Base-by-base conservation (phyloP, 768 basidiomycete species). In the Trametes maxima region DNA sequence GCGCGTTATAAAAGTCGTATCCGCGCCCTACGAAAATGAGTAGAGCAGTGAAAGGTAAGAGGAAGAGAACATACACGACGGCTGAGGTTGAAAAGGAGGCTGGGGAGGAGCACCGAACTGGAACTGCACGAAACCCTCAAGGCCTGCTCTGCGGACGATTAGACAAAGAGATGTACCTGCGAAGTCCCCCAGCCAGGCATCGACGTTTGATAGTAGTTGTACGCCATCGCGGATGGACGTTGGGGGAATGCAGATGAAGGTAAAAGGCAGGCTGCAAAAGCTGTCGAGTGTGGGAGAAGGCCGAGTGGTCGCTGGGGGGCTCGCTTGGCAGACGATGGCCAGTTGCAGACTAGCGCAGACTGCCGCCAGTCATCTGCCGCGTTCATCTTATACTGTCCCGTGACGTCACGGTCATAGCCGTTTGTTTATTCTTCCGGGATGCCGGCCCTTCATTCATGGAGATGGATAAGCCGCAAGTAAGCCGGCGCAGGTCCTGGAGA, bases 1-100 rank as follows among this genome's bases (percentile, higher is more conserved):
- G 85, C 28, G 87, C 87, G 55, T 81, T 80, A 71, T 84, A 88
- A 66, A 78, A 88, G 67, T 89, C 86, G 65, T 74, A 69, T 16
- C 86, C 87, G 52, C 79, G 76, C 86, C 87, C 87, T 88, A 68
- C 28, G 28, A 3, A 33, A 33, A 33, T 33, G 28, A 8, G 28
- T 66, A 28, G 22, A 43, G 47, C 24, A 24, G 50, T 46, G 35
- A 49, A 42, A 21, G 16, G 22, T 16, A 24, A 33, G n/a, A 21
- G 52, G 14, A 21, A 59, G 66, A 75, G 76, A 70, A 77, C 81
- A 68, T 63, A 86, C 87, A 85, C 60, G 80, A 75, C 39, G 85
- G 76, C 53, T 84, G 82, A 10, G 85, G 82, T 58, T 74, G 72
- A 57, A 72, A 77, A 19, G 59, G 46, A n/a, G 76, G 72, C 14